Evolutionary conservation across 176 grass and related monocot species (phyloP), one percentile per base, ranked within the genome.

Genomic region (Aegilops umbellulata): DNA sequence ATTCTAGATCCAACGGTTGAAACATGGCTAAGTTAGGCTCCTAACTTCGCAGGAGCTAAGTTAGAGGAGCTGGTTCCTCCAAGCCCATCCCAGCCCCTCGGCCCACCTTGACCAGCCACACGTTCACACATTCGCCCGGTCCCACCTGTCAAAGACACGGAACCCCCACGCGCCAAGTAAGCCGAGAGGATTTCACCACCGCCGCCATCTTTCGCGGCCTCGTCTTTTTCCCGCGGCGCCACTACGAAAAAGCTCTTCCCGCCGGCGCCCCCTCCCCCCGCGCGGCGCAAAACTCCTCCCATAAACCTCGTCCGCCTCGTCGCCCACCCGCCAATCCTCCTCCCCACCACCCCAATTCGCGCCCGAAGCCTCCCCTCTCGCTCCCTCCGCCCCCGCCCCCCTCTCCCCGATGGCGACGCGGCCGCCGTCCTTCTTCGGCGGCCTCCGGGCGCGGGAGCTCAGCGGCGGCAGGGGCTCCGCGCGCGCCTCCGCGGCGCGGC

Each of bases 361-460:
- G 79, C 86, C 49, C 13, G 53, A 7, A 7, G 53, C 0, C 53
- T 12, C 38, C 27, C 9, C 16, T 9, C 84, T 38, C 8, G 13
- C 41, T 1, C n/a, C 15, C 71, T 8, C 42, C 27, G 10, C 75
- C 46, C 41, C n/a, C n/a, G n/a, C n/a, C n/a, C 32, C 20, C 2
- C 26, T 12, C 60, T 26, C 62, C 51, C 35, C 20, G 26, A 95
- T 95, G 96, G 90, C 82, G 81, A 71, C 10, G 76, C 83, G 86
- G 85, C 77, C 25, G 75, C 84, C 53, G 65, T 19, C 74, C 58
- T 98, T 98, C 90, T 94, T 98, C 86, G 84, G 80, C 26, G 90
- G 88, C 68, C 91, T 98, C 58, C 69, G 74, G 10, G 24, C 69
- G 9, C 80, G 96, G 82, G 96, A 95, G 92, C 86, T 95, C 64